Evolutionary conservation across 192 early-diverging fungal genomes (phyloP), one percentile per base, ranked within the genome.

Genomic region (Entomortierella beljakovae): DNA sequence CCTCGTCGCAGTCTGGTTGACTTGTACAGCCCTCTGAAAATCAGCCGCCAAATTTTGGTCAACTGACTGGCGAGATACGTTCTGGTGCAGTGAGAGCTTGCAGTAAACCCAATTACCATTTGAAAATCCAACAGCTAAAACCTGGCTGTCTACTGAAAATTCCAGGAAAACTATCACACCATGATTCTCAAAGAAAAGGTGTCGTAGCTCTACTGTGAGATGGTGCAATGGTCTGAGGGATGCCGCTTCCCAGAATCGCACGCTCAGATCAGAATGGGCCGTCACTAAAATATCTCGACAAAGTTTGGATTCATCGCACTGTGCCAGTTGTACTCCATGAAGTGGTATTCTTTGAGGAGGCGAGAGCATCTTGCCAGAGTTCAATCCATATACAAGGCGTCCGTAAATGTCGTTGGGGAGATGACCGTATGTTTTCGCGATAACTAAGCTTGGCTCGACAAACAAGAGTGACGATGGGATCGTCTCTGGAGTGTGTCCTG

Each of bases 211-310:
- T 15, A 81, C 53, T 6, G 82, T 80, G 2, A 85, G 54, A 53
- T 84, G 76, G 28, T 81, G 71, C 11, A 87, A 38, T 1, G 83
- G 83, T 18, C 76, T 59, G 43, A 75, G 80, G 0, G 86, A 80
- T n/a, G 86, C 83, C 8, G 46, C 66, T 46, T 87, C 86, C 81
- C 83, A 87, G 31, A 87, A 82, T 0, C 80, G 80, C n/a, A 87
- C 61, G 48, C 80, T 67, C 18, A 50, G 61, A 13, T 79, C 82
- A 6, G 60, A 58, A 38, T 87, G 86, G 6, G 80, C 68, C 0
- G 86, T 85, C 3, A 83, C 58, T 32, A 87, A 55, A 3, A 87
- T 52, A 61, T 87, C 86, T 26, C 60, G 70, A 2, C 70, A 82
- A 15, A 87, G 46, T 6, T 64, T 59, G n/a, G 77, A 75, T 16